Conservation (phyloP, 2,329 filamentous ascomycete genomes). For the Simplicillium aogashimaense region DNA sequence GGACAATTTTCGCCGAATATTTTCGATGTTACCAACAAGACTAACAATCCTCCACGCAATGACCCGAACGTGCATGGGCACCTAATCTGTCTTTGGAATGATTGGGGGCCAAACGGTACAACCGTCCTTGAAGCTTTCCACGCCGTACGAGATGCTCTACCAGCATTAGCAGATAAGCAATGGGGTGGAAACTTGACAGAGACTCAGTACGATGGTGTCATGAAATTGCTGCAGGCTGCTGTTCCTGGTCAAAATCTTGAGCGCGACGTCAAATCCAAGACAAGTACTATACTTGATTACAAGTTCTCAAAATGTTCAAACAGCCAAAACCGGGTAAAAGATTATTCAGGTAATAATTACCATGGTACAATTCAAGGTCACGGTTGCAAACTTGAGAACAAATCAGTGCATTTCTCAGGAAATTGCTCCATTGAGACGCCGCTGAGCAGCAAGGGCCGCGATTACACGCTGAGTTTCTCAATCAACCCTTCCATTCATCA, state of each 20-base stretch:
- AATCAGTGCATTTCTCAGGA: conserved; percentile 19
- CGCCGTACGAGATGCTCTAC: conserved; percentile 11
- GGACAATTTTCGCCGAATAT: conserved; percentile 11
- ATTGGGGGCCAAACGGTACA: conserved; percentile 12
- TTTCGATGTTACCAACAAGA: conserved; percentile 10
- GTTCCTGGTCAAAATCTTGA: conserved; percentile 14
- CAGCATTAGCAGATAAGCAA: conserved; percentile 14
- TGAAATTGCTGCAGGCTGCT: conserved; percentile 9
- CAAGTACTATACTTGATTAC: conserved; percentile 11
- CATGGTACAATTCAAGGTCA: conserved; percentile 6
- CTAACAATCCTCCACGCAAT: conserved; percentile 10
- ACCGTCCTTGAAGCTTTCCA: conserved; percentile 13
- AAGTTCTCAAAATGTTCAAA: conserved; percentile 16
- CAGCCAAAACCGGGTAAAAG: conserved; percentile 4
- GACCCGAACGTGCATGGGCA: conserved; percentile 11
- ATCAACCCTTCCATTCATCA: conserved; percentile 14
- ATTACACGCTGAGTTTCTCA: conserved; percentile 42
- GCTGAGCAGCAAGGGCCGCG: conserved; percentile 40
- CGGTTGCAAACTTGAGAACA: conserved; percentile 19
- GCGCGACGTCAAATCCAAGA: conserved; percentile 8
- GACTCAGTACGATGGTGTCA: conserved; percentile 7
- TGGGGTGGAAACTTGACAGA: conserved; percentile 12
- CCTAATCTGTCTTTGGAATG: conserved; percentile 13
- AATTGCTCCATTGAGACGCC: conserved; percentile 34
- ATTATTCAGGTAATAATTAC: conserved; percentile 12